Evolutionary conservation across 768 basidiomycete species (phyloP).

Genomic region (Leccinum barrowsii): DNA sequence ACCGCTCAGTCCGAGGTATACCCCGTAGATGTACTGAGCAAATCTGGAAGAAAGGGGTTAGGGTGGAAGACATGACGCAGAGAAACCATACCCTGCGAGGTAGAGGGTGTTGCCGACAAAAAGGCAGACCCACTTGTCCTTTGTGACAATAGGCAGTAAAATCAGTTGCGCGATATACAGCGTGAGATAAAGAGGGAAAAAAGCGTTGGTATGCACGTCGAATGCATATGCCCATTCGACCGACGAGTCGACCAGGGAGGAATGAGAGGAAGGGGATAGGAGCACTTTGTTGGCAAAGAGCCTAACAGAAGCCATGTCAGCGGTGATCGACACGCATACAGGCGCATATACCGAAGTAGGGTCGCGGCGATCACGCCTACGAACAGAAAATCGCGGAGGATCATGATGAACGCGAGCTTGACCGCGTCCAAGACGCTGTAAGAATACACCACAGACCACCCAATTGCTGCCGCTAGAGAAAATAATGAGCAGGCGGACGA

Average conservation of each 20-base stretch:
- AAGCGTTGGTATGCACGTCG: slow-evolving; percentile 95
- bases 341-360: slow-evolving; percentile 55
- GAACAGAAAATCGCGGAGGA: slow-evolving; percentile 84
- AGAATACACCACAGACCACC: slow-evolving; percentile 85
- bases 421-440: slow-evolving; percentile 54
- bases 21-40: slow-evolving; percentile 87
- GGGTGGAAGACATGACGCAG: background rate
- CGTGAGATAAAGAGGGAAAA: slow-evolving; percentile 90
- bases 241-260: slow-evolving; percentile 61
- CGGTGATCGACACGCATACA: slow-evolving; percentile 4
- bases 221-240: slow-evolving; percentile 96
- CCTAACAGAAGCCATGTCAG: slow-evolving; percentile 35
- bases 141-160: slow-evolving; percentile 76
- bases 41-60: slow-evolving; percentile 45
- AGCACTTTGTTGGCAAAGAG: slow-evolving; percentile 70
- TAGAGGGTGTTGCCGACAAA: slow-evolving; percentile 80
- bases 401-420: slow-evolving; percentile 72
- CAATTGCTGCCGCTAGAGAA: slow-evolving; percentile 66
- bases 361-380: slow-evolving; percentile 74
- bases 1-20: slow-evolving; percentile 86
- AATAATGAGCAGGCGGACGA: background rate
- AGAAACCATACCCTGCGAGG: slow-evolving; percentile 66
- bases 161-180: slow-evolving; percentile 88
- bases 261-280: slow-evolving; percentile 68
- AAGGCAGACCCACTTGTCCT: slow-evolving; percentile 90